Evolutionary conservation across 2,329 filamentous ascomycete genomes (phyloP), one percentile per base, ranked within the genome.

Genomic region (Arthrobotrys conoides): DNA sequence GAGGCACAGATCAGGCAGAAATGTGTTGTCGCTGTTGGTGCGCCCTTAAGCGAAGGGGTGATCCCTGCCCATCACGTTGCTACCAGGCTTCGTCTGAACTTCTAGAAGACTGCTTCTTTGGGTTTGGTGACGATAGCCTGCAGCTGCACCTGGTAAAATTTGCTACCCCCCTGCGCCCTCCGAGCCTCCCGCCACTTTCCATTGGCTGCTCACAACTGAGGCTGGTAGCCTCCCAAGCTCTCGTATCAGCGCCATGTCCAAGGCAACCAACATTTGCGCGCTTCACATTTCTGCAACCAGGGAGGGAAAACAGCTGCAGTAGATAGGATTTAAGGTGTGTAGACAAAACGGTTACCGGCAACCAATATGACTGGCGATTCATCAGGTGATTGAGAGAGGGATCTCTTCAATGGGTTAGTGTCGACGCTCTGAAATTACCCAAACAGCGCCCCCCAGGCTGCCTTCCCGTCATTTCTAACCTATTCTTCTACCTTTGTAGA

Each of bases 11-110:
- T 57, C 71, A 44, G 63, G 63, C 63, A 68, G 38, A 53, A 53
- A 65, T 76, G 71, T 64, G 71, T 76, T 76, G 71, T 36, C 63
- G 8, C 44, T 65, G 57, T 61, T 61, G 57, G 30, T 16, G 18
- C 6, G 27, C 36, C 20, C 16, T 36, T 76, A 65, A 76, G 72
- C 72, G 72, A 76, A 57, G 22, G 16, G 64, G 12, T 41, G 27
- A 76, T 76, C 72, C 72, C 66, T 76, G 72, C 66, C 27, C 36
- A 63, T 70, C 72, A 71, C 57, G 66, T 66, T 76, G 53, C n/a
- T 38, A 9, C 22, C 24, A n/a, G 49, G 65, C 70, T 57, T 72
- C 70, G 61, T 66, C 59, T 51, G 27, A 68, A 51, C 65, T 76
- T 76, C 72, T 76, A 38, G 72, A 76, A 76, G 51, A 33, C 59